Evolutionary conservation across 2,329 filamentous ascomycete genomes (phyloP).

Genomic region (Teratosphaeria viscida): DNA sequence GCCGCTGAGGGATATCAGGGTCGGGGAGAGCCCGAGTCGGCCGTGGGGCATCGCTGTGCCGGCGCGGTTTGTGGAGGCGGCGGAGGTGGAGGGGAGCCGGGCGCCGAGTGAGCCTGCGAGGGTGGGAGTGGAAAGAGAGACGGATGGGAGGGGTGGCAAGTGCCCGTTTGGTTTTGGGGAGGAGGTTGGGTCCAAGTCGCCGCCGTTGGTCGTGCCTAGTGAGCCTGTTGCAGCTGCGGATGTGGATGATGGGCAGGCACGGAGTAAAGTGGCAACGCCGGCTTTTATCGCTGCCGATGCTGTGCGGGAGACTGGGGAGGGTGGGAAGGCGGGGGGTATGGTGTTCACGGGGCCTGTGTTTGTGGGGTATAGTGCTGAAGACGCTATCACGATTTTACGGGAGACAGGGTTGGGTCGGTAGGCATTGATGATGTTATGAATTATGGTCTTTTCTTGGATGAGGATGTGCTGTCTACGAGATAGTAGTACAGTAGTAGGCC

Average conservation of each 20-base stretch:
- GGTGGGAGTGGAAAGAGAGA: conserved; percentile 28
- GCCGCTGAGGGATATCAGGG: conserved; percentile 75
- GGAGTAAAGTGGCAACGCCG: background rate
- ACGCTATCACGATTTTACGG: conserved; percentile 67
- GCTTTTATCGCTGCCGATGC: conserved; percentile 2
- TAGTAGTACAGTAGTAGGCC: too few relatives aligned
- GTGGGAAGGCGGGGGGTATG: conserved; percentile 39
- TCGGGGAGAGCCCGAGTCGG: conserved; percentile 84
- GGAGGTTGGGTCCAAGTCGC: background rate
- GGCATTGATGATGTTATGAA: background rate
- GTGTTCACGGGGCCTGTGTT: conserved; percentile 90
- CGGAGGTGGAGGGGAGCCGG: conserved; percentile 15
- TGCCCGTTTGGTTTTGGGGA: conserved; percentile 14
- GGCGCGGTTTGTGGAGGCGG: conserved; percentile 32
- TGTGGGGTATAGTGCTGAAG: conserved; percentile 77
- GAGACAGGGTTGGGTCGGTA: conserved; percentile 12
- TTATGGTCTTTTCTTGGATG: too few relatives aligned
- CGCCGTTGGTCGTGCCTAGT: background rate
- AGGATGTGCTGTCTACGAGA: too few relatives aligned
- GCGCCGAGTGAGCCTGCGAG: conserved; percentile 31
- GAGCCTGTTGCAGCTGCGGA: background rate
- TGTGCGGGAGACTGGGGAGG: background rate
- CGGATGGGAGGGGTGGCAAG: background rate
- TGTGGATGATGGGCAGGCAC: background rate
- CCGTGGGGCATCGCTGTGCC: conserved; percentile 89